phyloP scores from a whole-genome alignment of 1,284 basidiomycete genomes.

The Mycosarcoma mackinlayi region DNA sequence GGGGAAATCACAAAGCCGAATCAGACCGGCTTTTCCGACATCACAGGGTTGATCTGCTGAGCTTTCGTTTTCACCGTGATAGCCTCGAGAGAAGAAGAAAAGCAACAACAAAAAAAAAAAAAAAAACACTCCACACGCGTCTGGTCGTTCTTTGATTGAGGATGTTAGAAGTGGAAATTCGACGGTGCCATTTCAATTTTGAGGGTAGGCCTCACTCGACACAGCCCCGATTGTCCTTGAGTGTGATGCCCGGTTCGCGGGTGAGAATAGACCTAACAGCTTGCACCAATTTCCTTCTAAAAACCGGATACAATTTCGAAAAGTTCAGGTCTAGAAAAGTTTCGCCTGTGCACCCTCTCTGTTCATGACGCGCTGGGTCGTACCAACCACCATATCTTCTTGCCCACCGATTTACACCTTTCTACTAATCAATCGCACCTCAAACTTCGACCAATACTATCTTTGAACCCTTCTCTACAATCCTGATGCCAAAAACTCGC shows the following conservation, averaged over 20 bases:
- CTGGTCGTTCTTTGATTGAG: not conserved
- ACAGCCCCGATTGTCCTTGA: no score
- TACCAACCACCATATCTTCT: slow-evolving; percentile 1
- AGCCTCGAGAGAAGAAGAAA: not conserved
- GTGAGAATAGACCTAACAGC: no score
- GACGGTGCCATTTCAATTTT: not conserved
- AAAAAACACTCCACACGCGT: slow-evolving; percentile 19
- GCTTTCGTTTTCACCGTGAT: slow-evolving; percentile 6
- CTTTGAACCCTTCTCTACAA: not conserved
- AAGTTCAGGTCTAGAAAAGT: no score
- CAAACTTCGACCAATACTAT: not conserved
- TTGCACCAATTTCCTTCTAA: no score
- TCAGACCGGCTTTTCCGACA: slow-evolving; percentile 14
- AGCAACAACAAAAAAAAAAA: no score
- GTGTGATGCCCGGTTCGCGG: no score
- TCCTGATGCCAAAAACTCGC: not conserved
- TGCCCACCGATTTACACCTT: not conserved
- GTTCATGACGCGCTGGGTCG: not conserved
- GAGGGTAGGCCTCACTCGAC: no score
- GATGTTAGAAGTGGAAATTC: not conserved
- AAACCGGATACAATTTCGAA: no score
- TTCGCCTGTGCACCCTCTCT: not conserved
- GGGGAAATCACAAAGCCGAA: slow-evolving; percentile 10
- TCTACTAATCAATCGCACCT: not conserved
- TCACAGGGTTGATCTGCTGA: not conserved